Evolutionary conservation across 495 filamentous ascomycete species (phyloP).

Genomic region (Lasiosphaeria ovina): DNA sequence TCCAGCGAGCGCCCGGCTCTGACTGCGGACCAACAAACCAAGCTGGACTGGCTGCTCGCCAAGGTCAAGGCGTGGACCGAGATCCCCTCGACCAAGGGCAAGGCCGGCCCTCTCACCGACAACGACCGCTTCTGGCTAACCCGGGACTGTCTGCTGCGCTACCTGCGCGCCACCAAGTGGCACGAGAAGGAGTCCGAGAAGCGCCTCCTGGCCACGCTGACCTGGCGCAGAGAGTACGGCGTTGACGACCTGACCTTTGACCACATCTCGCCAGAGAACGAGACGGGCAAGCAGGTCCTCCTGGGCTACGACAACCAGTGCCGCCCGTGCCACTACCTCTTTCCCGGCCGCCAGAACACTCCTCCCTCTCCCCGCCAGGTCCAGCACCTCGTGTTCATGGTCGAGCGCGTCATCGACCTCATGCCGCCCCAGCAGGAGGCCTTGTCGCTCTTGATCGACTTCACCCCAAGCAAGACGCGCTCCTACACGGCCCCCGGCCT

Average conservation of each 20-base stretch:
- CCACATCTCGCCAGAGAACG: constrained; percentile 85
- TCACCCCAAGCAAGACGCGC: constrained; percentile 64
- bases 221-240: constrained; percentile 88
- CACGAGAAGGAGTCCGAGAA: constrained; percentile 68
- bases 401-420: constrained; percentile 84
- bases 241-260: constrained; percentile 71
- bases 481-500: constrained; percentile 74
- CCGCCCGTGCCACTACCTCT: constrained; percentile 84
- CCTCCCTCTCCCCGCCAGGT: constrained; percentile 84
- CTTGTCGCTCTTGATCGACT: constrained; percentile 82
- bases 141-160: constrained; percentile 86
- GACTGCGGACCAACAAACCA: constrained; percentile 73
- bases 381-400: constrained; percentile 91
- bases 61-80: constrained; percentile 66
- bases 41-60: constrained; percentile 73
- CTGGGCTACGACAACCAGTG: constrained; percentile 81
- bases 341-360: constrained; percentile 89
- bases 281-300: constrained; percentile 90
- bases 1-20: constrained; percentile 55
- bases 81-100: constrained; percentile 62
- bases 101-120: constrained; percentile 66
- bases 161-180: constrained; percentile 93
- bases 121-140: constrained; percentile 87
- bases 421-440: constrained; percentile 85
- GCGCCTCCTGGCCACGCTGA: constrained; percentile 73